phyloP scores from a whole-genome alignment of 495 filamentous ascomycete species.

The Platismatia glauca region DNA sequence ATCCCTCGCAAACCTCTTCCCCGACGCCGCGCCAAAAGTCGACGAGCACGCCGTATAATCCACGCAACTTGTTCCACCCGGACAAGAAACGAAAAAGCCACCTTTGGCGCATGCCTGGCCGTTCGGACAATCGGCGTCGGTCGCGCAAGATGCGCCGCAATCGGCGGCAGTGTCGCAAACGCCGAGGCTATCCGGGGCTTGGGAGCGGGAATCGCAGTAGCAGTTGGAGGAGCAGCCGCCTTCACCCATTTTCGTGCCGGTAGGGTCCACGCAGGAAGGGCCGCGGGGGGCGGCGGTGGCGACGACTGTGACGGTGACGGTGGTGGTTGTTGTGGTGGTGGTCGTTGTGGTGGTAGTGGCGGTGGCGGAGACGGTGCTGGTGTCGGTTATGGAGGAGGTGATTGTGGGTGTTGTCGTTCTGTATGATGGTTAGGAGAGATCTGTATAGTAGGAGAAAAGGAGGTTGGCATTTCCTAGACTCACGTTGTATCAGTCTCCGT shows the following conservation, averaged over 20 bases:
- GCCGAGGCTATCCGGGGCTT: neutral
- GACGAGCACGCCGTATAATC: neutral
- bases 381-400: neutral
- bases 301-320: neutral
- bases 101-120: slow-evolving; percentile 6
- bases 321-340: slow-evolving; percentile 5
- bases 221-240: neutral
- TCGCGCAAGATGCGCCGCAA: neutral
- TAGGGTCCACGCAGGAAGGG: neutral
- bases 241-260: neutral
- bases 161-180: neutral
- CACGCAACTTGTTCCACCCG: neutral
- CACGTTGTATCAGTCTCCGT: slow-evolving; percentile 1
- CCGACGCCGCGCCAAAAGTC: no score
- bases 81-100: neutral
- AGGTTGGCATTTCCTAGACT: neutral
- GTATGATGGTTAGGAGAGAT: neutral
- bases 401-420: neutral
- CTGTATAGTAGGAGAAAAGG: neutral
- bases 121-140: neutral
- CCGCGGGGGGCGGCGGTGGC: neutral
- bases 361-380: slow-evolving; percentile 1
- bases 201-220: slow-evolving; percentile 1
- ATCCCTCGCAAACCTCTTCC: neutral
- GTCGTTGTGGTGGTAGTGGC: slow-evolving; percentile 7